These are phyloP conservation scores for Agaricus blazei DNA, from an alignment of 768 basidiomycete genomes.

Conservation along the genomic window DNA sequence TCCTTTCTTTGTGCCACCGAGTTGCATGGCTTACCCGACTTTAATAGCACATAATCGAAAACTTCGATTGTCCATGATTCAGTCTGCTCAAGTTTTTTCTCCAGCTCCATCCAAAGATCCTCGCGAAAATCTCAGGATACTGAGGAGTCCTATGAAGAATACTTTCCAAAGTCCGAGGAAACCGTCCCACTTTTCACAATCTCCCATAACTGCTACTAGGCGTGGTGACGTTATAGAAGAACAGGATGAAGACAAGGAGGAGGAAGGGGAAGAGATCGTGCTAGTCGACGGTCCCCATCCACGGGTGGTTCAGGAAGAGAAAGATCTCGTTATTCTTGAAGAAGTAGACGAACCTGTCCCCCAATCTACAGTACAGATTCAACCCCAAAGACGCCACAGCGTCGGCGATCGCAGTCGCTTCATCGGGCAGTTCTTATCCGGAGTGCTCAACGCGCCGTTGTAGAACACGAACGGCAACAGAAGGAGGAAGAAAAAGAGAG, in stretches of 20 bases:
- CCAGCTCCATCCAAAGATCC: slow-evolving; percentile 58
- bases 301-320: slow-evolving; percentile 64
- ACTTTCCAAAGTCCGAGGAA: slow-evolving; percentile 28
- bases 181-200: slow-evolving; percentile 17
- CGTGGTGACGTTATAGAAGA: neutral
- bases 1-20: slow-evolving; percentile 7
- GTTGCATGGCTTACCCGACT: slow-evolving; percentile 2
- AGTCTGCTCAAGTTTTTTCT: slow-evolving; percentile 68
- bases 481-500: slow-evolving; percentile 46
- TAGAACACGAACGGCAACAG: slow-evolving; percentile 44
- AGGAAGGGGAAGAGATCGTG: slow-evolving; percentile 43
- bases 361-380: slow-evolving; percentile 14
- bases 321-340: slow-evolving; percentile 69
- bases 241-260: slow-evolving; percentile 21
- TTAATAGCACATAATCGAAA: slow-evolving; percentile 33
- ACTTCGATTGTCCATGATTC: slow-evolving; percentile 71
- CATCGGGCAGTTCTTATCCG: slow-evolving; percentile 69
- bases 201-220: slow-evolving; percentile 12
- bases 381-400: slow-evolving; percentile 31
- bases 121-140: slow-evolving; percentile 55
- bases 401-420: slow-evolving; percentile 35
- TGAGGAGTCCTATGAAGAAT: slow-evolving; percentile 52
- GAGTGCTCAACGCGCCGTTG: slow-evolving; percentile 58
- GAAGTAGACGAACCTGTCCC: slow-evolving; percentile 38
- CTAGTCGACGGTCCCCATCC: slow-evolving; percentile 65